Conservation (phyloP, 768 basidiomycete genomes). For the Tephrocybe rancida region DNA sequence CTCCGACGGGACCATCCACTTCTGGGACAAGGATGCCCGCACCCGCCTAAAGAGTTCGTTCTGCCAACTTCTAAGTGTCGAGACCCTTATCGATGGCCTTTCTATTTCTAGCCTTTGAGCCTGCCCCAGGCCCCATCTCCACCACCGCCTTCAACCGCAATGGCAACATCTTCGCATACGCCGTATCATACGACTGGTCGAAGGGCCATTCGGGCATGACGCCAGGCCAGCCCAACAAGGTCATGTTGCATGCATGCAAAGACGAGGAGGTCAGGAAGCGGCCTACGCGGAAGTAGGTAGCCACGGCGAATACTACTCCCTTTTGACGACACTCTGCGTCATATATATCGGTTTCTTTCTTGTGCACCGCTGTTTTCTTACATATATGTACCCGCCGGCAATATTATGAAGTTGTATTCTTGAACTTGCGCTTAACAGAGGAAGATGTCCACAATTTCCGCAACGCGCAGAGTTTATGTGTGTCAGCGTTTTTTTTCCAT, state of each 20-base stretch:
- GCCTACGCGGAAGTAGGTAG: conserved; percentile 38
- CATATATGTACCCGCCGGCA: no score
- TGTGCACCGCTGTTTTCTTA: background rate
- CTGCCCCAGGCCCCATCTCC: conserved; percentile 74
- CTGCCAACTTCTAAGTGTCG: background rate
- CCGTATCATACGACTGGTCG: conserved; percentile 92
- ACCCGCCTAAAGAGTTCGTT: conserved; percentile 85
- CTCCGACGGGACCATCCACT: conserved; percentile 86
- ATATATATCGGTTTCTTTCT: background rate
- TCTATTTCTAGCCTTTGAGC: conserved; percentile 62
- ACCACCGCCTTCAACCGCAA: conserved; percentile 85
- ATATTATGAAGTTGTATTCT: conserved; percentile 2
- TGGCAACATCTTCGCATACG: conserved; percentile 89
- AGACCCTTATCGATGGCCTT: background rate
- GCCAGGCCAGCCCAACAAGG: conserved; percentile 68
- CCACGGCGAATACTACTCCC: no score
- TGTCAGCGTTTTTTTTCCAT: no score
- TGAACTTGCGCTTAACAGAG: no score
- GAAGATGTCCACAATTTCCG: no score
- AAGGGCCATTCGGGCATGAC: conserved; percentile 90
- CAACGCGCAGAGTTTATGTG: no score
- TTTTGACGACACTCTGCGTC: background rate
- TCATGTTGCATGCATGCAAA: conserved; percentile 84
- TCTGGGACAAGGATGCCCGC: conserved; percentile 94
- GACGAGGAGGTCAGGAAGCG: conserved; percentile 85